Evolutionary conservation across 164 flowering plant species (phyloP).

Genomic region (Cinnamomum micranthum): DNA sequence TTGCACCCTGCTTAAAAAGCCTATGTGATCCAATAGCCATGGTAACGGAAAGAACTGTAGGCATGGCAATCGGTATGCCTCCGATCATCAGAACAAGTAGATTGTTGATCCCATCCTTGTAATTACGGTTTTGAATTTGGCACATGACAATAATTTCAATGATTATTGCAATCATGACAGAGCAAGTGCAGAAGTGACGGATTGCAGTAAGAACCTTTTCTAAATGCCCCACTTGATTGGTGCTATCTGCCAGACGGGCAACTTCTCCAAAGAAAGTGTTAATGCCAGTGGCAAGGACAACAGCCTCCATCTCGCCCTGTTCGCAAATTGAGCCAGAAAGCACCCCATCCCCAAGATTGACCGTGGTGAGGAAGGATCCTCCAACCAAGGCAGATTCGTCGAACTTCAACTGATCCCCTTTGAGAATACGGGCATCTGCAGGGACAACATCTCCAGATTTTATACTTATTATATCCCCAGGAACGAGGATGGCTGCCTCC

Average conservation of each 20-base stretch:
- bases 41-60: conserved; percentile 73
- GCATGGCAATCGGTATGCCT: conserved; percentile 83
- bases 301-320: conserved; percentile 75
- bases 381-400: conserved; percentile 79
- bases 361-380: conserved; percentile 71
- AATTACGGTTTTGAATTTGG: conserved; percentile 58
- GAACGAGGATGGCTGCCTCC: conserved; percentile 67
- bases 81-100: conserved; percentile 72
- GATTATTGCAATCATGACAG: conserved; percentile 56
- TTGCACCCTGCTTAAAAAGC: conserved; percentile 75
- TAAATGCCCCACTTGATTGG: conserved; percentile 65
- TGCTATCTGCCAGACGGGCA: conserved; percentile 73
- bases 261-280: conserved; percentile 78
- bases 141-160: conserved; percentile 70
- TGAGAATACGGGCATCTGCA: conserved; percentile 79
- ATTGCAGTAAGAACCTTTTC: conserved; percentile 48
- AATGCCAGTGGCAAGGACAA: conserved; percentile 75
- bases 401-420: conserved; percentile 71
- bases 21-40: conserved; percentile 87
- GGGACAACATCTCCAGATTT: conserved; percentile 72
- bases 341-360: conserved; percentile 66
- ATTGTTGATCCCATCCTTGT: conserved; percentile 71
- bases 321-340: conserved; percentile 77
- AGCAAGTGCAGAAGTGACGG: conserved; percentile 72
- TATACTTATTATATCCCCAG: conserved; percentile 71